Evolutionary conservation across 345 rosid genomes (phyloP), one percentile per base, ranked within the genome.

Genomic region (Citropsis articulata): DNA sequence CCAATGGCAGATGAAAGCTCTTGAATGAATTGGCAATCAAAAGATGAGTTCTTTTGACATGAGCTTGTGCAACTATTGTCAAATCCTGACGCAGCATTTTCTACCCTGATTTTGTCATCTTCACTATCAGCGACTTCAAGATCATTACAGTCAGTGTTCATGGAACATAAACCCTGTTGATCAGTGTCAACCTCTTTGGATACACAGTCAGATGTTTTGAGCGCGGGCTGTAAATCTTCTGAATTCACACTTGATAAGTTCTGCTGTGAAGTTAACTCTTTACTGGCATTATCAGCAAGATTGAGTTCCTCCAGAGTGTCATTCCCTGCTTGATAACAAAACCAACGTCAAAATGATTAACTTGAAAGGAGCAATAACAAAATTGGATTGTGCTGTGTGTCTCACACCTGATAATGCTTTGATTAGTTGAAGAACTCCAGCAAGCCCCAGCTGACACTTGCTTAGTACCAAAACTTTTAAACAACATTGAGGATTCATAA

Each of bases 91-190:
- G 78, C 87, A 71, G 55, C 81, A 40, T 82, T 83, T 77, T 83
- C 90, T 63, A 16, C 78, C 69, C 55, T 76, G 12, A 24, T 62
- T 57, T 81, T 72, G 16, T 86, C 86, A 76, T 96, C 99, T 87
- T 94, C 95, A 67, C 98, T 96, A 76, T 92, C 99, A 31, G 98
- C 93, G 73, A 96, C 97, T 89, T 90, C 92, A 9, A 94, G 90
- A 62, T 73, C 79, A 76, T 81, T 71, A 78, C 80, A 83, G 22
- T 87, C 84, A 10, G 81, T 81, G 83, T 83, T 82, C 75, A 77
- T 45, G 55, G 66, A 83, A 78, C 90, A 88, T 69, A 80, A 28
- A 36, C 35, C 81, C 25, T 79, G 78, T 75, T 77, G 83, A 73
- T 77, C 77, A 30, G 59, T 69, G 60, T 62, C 77, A 25, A 42